These are phyloP conservation scores for Komagataea norvegica DNA, from an alignment of 1,139 yeast species.

Conservation along the genomic window DNA sequence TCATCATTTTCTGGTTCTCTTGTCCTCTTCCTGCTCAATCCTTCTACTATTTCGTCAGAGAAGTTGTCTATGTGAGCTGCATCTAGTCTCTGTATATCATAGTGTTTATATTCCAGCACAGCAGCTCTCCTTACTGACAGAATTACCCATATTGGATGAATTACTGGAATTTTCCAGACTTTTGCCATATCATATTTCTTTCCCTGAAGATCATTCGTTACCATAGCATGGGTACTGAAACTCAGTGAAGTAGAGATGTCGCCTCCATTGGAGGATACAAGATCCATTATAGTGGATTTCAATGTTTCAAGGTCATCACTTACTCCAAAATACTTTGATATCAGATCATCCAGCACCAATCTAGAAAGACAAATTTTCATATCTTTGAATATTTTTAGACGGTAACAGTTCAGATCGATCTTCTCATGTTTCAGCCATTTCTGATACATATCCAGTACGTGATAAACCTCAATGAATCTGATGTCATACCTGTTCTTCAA, in stretches of 20 bases:
- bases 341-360: slow-evolving; percentile 31
- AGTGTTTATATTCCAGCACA: slow-evolving; percentile 47
- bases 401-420: slow-evolving; percentile 25
- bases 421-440: slow-evolving; percentile 51
- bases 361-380: slow-evolving; percentile 52
- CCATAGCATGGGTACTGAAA: slow-evolving; percentile 44
- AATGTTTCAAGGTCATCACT: slow-evolving; percentile 11
- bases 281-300: slow-evolving; percentile 33
- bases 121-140: slow-evolving; percentile 63
- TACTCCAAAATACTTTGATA: slow-evolving; percentile 5
- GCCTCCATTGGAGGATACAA: slow-evolving; percentile 54
- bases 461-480: slow-evolving; percentile 45
- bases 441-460: slow-evolving; percentile 42
- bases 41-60: slow-evolving; percentile 52
- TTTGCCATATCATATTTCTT: slow-evolving; percentile 57
- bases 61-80: slow-evolving; percentile 21
- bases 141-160: slow-evolving; percentile 72
- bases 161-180: slow-evolving; percentile 64
- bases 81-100: slow-evolving; percentile 31
- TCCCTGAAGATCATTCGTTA: slow-evolving; percentile 52
- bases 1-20: slow-evolving; percentile 13
- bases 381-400: slow-evolving; percentile 44
- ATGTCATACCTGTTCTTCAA: slow-evolving; percentile 58
- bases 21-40: slow-evolving; percentile 27
- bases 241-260: slow-evolving; percentile 53